Base-by-base conservation (phyloP, 768 basidiomycete genomes). In the Auriculariales sp. region DNA sequence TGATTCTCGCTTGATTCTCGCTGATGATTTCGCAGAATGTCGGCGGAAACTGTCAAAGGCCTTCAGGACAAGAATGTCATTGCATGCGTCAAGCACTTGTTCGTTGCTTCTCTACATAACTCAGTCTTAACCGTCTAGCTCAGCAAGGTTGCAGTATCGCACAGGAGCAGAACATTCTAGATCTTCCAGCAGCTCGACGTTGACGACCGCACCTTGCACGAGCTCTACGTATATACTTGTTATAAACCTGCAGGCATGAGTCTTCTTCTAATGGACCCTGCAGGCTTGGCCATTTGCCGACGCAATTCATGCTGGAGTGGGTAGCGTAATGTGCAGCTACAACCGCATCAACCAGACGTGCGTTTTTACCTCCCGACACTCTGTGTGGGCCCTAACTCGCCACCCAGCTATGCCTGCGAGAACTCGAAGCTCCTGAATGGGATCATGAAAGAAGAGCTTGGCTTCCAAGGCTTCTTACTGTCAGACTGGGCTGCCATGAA, bases 81-180 rank as follows among this genome's bases (percentile, higher is more conserved):
- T 59, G 86, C 88, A 0, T 86, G 83, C 52, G 87, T 86, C 9
- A 92, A 92, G 63, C 89, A 91, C 62, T 76, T n/a, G n/a, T n/a
- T n/a, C 50, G 81, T 83, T 49, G 30, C 75, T 67, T 3, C 28
- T 15, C 6, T 15, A 15, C n/a, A n/a, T n/a, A n/a, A n/a, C n/a
- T n/a, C n/a, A n/a, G n/a, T n/a, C n/a, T n/a, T n/a, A n/a, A n/a
- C n/a, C n/a, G 31, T 49, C 25, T 27, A 19, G 28, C 28, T 12
- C 15, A 15, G 17, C 15, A 12, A 48, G 61, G 53, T 53, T 56
- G 62, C 51, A 58, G 54, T 44, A 53, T 53, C 22, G 58, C 22
- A 17, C 69, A 70, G 52, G 69, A 71, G 49, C 68, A 53, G 71
- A 72, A 56, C 62, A 64, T 19, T 51, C 53, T 19, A 51, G 60